Base-by-base conservation (phyloP, 2,329 filamentous ascomycete genomes). In the Pseudogymnoascus sp. region DNA sequence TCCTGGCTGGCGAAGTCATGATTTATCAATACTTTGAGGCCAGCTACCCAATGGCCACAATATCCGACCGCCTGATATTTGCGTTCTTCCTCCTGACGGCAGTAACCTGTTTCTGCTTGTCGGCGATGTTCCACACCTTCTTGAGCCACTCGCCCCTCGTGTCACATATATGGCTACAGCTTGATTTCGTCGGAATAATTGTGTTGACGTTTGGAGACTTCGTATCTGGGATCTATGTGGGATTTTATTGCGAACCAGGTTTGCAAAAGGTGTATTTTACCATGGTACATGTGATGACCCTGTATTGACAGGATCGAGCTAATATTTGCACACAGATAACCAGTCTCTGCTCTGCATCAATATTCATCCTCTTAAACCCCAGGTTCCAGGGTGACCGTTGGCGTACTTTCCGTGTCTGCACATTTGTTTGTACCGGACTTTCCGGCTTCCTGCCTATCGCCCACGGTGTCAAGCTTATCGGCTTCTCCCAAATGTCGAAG, bases 161-260 rank as follows among this genome's bases (percentile, higher is more conserved):
- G 15, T 71, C 71, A 17, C 66, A 71, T n/a, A 64, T 74, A 5
- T 78, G 75, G 74, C 65, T 77, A 9, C 68, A 73, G 6, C 60
- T 76, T 6, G 77, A 78, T 64, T 76, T 74, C 62, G 65, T 71
- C 1, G 74, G 72, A 15, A 78, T 78, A 58, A 64, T 76, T 15
- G 59, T 75, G 9, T 68, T 75, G 44, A 78, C 73, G 21, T 58
- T 76, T 13, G 75, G 75, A 1, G 71, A 69, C 35, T 77, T 78
- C 55, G 64, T 76, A 29, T 73, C 74, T 5, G 75, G 74, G 2
- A 66, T 77, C n/a, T 77, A 77, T 61, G 69, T 76, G 38, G 68
- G 70, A 6, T 78, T 78, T 62, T 77, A 74, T 62, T 77, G 74
- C 63, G 74, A 75, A 63, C 67, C 68, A n/a, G 29, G 41, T 6